Evolutionary conservation across 2,329 filamentous ascomycete species (phyloP).

Genomic region (Alternaria sp.): DNA sequence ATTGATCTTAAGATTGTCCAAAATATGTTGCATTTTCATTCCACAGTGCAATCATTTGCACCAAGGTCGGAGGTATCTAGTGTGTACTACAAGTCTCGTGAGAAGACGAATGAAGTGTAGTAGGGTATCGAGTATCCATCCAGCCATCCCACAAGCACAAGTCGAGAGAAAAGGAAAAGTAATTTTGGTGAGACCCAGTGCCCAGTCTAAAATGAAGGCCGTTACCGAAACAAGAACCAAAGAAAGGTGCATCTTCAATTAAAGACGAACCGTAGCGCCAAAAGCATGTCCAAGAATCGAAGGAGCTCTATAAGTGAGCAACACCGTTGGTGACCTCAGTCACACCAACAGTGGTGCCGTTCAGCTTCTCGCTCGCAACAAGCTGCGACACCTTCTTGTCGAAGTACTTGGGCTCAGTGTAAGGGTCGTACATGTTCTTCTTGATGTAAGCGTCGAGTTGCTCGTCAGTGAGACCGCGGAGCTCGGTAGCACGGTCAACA

Average conservation of each 20-base stretch:
- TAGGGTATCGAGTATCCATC: slow-evolving; percentile 36
- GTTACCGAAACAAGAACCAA: slow-evolving; percentile 20
- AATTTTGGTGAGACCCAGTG: slow-evolving; percentile 25
- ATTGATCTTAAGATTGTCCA: background rate
- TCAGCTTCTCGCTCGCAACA: slow-evolving; percentile 35
- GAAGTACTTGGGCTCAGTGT: slow-evolving; percentile 55
- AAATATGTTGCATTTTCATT: slow-evolving; percentile 15
- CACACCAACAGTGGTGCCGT: slow-evolving; percentile 33
- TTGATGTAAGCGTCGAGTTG: slow-evolving; percentile 74
- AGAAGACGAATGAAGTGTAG: slow-evolving; percentile 28
- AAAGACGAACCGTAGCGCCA: slow-evolving; percentile 15
- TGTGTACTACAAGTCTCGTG: slow-evolving; percentile 17
- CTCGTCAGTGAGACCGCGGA: slow-evolving; percentile 73
- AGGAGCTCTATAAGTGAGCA: slow-evolving; percentile 42
- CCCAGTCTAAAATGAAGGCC: slow-evolving; percentile 32
- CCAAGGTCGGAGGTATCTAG: slow-evolving; percentile 8
- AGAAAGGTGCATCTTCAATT: background rate
- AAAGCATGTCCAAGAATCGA: slow-evolving; percentile 14
- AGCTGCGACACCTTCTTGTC: slow-evolving; percentile 51
- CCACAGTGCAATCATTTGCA: slow-evolving; percentile 9
- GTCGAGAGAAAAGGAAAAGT: slow-evolving; percentile 6
- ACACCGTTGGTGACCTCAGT: slow-evolving; percentile 40
- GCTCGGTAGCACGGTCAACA: slow-evolving; percentile 62
- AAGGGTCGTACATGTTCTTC: slow-evolving; percentile 62
- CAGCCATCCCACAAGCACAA: slow-evolving; percentile 21